Evolutionary conservation across 148 eudicot genomes (phyloP), one percentile per base, ranked within the genome.

Genomic region (Silene conica): DNA sequence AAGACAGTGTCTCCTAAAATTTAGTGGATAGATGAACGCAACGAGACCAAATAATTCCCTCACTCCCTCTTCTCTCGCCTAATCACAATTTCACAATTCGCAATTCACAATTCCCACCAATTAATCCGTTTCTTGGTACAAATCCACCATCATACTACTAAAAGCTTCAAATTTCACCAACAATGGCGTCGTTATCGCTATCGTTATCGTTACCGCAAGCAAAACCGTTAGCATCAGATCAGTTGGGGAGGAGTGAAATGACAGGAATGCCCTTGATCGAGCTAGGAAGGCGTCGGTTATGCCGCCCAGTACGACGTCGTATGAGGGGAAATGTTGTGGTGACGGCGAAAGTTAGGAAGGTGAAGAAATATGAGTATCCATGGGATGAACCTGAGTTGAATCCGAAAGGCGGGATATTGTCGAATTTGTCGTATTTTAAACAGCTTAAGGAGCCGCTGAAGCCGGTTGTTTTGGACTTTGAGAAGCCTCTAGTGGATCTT

Each of bases 281-380:
- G 60, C 80, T 91, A 8, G 96, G 91, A 28, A 87, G 81, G 76
- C 80, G 85, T 7, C 86, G 82, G n/a, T 41, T 78, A 52, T n/a
- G 83, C 57, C 81, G 80, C 31, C 41, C 63, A 56, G 28, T 77
- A 25, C 81, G 71, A 70, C 56, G 79, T 18, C 84, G 71, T 69
- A 81, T 79, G 74, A 85, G 70, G 25, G 81, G 83, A 6, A 69
- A 74, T 0, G 74, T 89, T 52, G 64, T 69, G 20, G 75, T 94
- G 54, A 60, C 68, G 18, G 96, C 96, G 8, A 87, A 81, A 77
- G 63, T 87, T 10, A 86, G 92, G 86, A 88, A 86, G 79, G 86
- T 81, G 78, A 94, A 88, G 85, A 92, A 92, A 79, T 85, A 91
- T 48, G 91, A 88, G 72, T 87, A 89, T 70, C 98, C 97, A n/a